Evolutionary conservation across 805 yeast species (phyloP).

Genomic region (Candida golubevii): DNA sequence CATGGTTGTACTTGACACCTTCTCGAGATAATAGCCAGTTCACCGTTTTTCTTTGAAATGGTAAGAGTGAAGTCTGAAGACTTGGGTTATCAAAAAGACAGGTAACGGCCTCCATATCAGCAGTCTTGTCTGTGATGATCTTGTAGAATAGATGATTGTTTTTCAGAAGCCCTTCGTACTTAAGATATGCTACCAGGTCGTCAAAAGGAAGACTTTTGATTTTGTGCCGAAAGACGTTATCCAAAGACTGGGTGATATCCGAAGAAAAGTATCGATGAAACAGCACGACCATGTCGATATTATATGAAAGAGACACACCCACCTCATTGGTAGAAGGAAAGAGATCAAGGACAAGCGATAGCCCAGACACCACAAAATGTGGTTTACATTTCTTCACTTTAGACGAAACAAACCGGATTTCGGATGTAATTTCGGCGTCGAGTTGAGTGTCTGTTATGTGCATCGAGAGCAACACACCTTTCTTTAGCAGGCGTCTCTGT

Average conservation of each 20-base stretch:
- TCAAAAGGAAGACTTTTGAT: not conserved
- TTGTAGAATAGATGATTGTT: constrained; percentile 46
- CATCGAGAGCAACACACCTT: constrained; percentile 12
- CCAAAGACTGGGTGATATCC: constrained; percentile 12
- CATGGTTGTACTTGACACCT: constrained; percentile 33
- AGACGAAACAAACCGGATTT: constrained; percentile 12
- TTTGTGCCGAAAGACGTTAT: constrained; percentile 1
- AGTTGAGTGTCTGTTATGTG: constrained; percentile 5
- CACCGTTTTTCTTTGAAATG: constrained; percentile 52
- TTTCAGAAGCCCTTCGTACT: constrained; percentile 15
- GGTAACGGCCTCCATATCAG: constrained; percentile 16
- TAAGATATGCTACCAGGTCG: not conserved
- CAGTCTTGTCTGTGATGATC: constrained; percentile 44
- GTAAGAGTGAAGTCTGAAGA: constrained; percentile 39
- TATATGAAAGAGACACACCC: constrained; percentile 4
- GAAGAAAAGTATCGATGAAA: constrained; percentile 17
- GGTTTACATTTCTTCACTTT: constrained; percentile 12
- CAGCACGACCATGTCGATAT: constrained; percentile 8
- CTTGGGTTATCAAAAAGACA: constrained; percentile 35
- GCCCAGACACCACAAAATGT: constrained; percentile 9
- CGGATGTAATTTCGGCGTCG: constrained; percentile 7
- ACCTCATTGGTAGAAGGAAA: constrained; percentile 5
- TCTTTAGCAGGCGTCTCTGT: constrained; percentile 7
- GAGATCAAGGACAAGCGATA: constrained; percentile 6
- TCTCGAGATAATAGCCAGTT: constrained; percentile 55